A percentile compares a stretch with the other conserved stretches of the same genome.
Evolutionary conservation across 108 stramenopile genomes (phyloP).

Genomic region (Stephanodiscus triporus): DNA sequence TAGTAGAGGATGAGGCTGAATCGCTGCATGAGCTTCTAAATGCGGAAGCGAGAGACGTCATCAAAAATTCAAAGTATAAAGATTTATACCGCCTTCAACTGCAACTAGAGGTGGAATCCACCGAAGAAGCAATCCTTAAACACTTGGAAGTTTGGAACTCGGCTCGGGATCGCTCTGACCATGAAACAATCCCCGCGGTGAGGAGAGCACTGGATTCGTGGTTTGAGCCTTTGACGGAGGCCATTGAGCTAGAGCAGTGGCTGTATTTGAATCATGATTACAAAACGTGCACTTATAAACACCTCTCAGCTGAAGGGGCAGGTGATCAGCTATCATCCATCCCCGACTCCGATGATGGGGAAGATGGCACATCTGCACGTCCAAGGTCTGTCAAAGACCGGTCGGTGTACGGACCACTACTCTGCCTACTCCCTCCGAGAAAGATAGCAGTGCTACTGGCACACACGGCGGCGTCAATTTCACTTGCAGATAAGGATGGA

Average conservation of each 20-base stretch:
- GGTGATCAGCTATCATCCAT: slow-evolving; percentile 17
- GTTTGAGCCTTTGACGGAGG: slow-evolving; percentile 74
- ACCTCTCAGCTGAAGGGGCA: not conserved
- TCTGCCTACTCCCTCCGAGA: slow-evolving; percentile 81
- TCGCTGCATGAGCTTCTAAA: slow-evolving; percentile 21
- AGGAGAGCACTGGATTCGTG: slow-evolving; percentile 74
- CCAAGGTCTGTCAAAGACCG: slow-evolving; percentile 46
- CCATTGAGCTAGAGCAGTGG: slow-evolving; percentile 73
- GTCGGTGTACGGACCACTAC: slow-evolving; percentile 76
- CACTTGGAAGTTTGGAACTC: slow-evolving; percentile 62
- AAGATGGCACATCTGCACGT: slow-evolving; percentile 9
- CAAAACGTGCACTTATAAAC: slow-evolving; percentile 9
- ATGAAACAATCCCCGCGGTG: slow-evolving; percentile 61
- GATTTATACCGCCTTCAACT: slow-evolving; percentile 55
- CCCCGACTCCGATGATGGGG: slow-evolving; percentile 1
- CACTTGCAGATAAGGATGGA: slow-evolving; percentile 46
- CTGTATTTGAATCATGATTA: slow-evolving; percentile 56
- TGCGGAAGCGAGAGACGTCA: slow-evolving; percentile 15
- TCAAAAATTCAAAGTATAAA: slow-evolving; percentile 17
- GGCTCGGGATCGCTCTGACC: slow-evolving; percentile 74
- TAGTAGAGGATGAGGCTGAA: slow-evolving; percentile 7
- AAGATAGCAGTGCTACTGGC: slow-evolving; percentile 91
- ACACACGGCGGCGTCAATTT: slow-evolving; percentile 70
- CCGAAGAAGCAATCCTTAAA: slow-evolving; percentile 63
- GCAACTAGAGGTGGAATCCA: slow-evolving; percentile 80